These are phyloP conservation scores for Aspergillaceae sp. DNA, from an alignment of 2,329 filamentous ascomycete species.

Conservation along the genomic window DNA sequence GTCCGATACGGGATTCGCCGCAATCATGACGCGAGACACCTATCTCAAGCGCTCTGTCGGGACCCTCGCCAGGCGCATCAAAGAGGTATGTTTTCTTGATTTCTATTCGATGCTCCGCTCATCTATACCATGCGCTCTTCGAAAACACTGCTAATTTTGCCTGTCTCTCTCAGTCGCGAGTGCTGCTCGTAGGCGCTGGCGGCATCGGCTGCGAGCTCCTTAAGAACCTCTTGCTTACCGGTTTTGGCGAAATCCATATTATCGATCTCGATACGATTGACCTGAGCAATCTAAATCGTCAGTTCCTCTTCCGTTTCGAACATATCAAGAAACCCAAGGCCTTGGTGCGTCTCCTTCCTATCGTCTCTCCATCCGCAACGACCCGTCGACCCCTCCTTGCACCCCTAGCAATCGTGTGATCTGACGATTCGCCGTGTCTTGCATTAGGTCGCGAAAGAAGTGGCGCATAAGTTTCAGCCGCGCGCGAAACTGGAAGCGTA, in stretches of 20 bases:
- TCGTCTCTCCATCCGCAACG: not conserved
- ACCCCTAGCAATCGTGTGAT: not conserved
- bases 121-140: not conserved
- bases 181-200: constrained; percentile 90
- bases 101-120: not conserved
- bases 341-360: constrained; percentile 50
- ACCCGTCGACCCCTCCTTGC: not conserved
- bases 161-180: constrained; percentile 56
- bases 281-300: constrained; percentile 91
- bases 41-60: constrained; percentile 38
- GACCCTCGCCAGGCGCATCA: constrained; percentile 30
- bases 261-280: constrained; percentile 98
- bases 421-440: not conserved
- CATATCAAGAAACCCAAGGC: constrained; percentile 98
- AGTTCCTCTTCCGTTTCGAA: constrained; percentile 92
- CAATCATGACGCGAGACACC: constrained; percentile 32
- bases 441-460: constrained; percentile 77
- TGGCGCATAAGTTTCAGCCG: constrained; percentile 82
- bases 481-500: constrained; percentile 77
- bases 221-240: constrained; percentile 87
- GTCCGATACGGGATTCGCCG: constrained; percentile 7
- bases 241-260: constrained; percentile 87
- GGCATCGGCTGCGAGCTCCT: constrained; percentile 96
- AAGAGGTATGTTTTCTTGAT: constrained; percentile 25
- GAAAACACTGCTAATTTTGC: not conserved